These are phyloP conservation scores for Lagerstroemia fauriei DNA, from an alignment of 441 rosid genomes.

Conservation along the genomic window DNA sequence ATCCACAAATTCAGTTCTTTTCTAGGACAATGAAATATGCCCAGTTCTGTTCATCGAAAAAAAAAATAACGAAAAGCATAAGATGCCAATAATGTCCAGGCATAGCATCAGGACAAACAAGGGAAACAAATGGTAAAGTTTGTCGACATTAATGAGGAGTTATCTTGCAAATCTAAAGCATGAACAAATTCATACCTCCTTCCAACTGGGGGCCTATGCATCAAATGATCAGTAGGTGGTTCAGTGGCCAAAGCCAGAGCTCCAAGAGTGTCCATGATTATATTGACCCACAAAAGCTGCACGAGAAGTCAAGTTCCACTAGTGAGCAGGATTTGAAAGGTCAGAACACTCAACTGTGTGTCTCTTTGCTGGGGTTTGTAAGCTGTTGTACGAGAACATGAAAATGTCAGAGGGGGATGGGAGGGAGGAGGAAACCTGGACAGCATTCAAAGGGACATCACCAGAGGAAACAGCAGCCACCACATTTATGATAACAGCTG, in stretches of 20 bases:
- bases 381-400: background rate
- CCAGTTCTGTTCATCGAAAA: background rate
- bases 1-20: background rate
- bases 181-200: constrained; percentile 53
- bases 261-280: constrained; percentile 98
- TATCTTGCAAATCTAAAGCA: background rate
- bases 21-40: background rate
- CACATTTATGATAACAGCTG: constrained; percentile 87
- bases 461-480: constrained; percentile 93
- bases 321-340: constrained; percentile 16
- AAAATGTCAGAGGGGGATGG: background rate
- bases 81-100: background rate
- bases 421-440: constrained; percentile 59
- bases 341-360: background rate
- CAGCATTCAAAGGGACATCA: constrained; percentile 94
- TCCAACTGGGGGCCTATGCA: constrained; percentile 86
- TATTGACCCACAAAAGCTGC: constrained; percentile 98
- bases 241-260: constrained; percentile 96
- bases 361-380: background rate
- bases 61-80: background rate
- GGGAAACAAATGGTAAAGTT: background rate
- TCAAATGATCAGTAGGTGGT: constrained; percentile 89
- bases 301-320: background rate
- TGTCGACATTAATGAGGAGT: background rate
- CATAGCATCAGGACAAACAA: background rate